Evolutionary conservation across 148 eudicot genomes (phyloP).

Genomic region (Polygonum aviculare): DNA sequence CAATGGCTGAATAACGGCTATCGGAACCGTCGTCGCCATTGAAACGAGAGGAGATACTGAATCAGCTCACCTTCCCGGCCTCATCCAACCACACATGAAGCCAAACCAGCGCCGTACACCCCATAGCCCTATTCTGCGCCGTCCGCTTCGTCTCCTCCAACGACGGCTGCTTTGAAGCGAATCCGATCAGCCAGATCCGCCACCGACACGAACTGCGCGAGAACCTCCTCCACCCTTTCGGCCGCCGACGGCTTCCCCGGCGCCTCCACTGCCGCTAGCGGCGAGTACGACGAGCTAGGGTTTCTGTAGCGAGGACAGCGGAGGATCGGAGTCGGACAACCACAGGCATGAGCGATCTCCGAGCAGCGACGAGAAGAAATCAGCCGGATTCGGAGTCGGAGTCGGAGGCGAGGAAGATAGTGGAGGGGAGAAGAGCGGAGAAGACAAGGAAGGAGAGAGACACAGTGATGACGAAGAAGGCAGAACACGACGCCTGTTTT

Average conservation of each 20-base stretch:
- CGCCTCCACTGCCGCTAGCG: constrained; percentile 23
- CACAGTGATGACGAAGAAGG: no score
- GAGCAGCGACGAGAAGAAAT: no score
- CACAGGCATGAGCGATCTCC: no score
- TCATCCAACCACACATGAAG: constrained; percentile 41
- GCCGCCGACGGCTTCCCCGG: constrained; percentile 1
- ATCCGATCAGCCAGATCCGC: constrained; percentile 25
- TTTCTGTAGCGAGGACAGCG: no score
- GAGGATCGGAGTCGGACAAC: no score
- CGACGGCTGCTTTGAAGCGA: constrained; percentile 26
- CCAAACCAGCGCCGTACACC: constrained; percentile 88
- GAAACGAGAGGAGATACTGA: constrained; percentile 11
- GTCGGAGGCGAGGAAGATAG: no score
- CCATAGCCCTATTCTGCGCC: constrained; percentile 52
- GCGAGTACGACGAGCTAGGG: constrained; percentile 9
- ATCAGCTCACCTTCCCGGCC: constrained; percentile 41
- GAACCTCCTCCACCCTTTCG: constrained; percentile 25
- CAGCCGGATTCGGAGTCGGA: no score
- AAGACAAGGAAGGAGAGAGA: no score
- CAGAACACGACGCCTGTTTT: no score
- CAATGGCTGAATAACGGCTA: constrained; percentile 23
- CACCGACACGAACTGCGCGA: constrained; percentile 33
- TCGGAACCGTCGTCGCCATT: constrained; percentile 38
- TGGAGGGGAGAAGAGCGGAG: no score
- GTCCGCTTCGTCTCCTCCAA: constrained; percentile 28